These are phyloP conservation scores for Lichina pygmaea DNA, from an alignment of 495 filamentous ascomycete genomes.

Conservation along the genomic window DNA sequence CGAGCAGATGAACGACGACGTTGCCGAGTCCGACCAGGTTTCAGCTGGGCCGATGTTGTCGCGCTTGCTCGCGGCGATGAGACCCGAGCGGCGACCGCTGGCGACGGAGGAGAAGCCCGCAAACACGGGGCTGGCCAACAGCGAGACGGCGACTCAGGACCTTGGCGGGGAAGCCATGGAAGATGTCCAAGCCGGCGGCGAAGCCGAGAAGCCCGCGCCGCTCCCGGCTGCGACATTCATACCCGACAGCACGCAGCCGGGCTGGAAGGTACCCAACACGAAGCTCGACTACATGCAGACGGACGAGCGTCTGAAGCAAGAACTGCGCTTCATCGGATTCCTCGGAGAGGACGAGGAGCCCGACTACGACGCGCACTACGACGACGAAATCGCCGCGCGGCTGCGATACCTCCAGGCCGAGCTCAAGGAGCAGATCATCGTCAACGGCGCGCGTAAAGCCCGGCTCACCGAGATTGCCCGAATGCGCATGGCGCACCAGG, in stretches of 20 bases:
- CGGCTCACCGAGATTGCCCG: constrained; percentile 62
- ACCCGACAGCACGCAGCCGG: constrained; percentile 34
- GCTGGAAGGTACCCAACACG: constrained; percentile 25
- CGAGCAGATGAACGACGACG: constrained; percentile 62
- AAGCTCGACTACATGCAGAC: constrained; percentile 63
- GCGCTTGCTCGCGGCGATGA: constrained; percentile 57
- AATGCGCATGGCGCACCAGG: constrained; percentile 80
- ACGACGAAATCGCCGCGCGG: constrained; percentile 84
- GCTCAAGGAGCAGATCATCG: constrained; percentile 50
- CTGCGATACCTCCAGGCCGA: constrained; percentile 61
- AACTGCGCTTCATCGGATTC: constrained; percentile 85
- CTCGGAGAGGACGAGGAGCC: constrained; percentile 35
- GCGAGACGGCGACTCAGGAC: constrained; percentile 14
- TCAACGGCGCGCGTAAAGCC: constrained; percentile 75
- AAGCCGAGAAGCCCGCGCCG: constrained; percentile 17
- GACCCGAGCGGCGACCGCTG: constrained; percentile 49
- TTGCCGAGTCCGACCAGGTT: constrained; percentile 68
- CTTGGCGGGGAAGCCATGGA: constrained; percentile 24
- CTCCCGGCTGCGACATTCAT: constrained; percentile 49
- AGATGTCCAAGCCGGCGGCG: constrained; percentile 24
- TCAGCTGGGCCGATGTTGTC: constrained; percentile 64
- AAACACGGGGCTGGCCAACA: constrained; percentile 27
- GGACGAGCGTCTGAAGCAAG: constrained; percentile 70
- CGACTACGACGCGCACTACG: constrained; percentile 69
- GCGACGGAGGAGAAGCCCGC: constrained; percentile 27